These are phyloP conservation scores for Aspergillus fructus DNA, from an alignment of 2,329 filamentous ascomycete genomes.

Conservation along the genomic window DNA sequence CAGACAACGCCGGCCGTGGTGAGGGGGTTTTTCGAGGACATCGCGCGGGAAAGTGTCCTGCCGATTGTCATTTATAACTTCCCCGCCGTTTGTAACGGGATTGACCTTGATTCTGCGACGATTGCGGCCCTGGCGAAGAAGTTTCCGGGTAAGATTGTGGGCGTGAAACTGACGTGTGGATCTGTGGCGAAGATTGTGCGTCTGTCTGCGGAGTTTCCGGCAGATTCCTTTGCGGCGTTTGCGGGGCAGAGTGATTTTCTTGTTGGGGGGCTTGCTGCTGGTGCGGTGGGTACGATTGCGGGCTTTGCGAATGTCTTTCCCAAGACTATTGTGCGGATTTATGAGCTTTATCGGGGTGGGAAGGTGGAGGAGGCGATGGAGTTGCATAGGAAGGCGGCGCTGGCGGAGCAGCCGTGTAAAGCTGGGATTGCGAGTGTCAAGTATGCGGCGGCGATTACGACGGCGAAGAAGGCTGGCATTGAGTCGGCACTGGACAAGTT, in stretches of 20 bases:
- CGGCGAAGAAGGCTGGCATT: constrained; percentile 60
- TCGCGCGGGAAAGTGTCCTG: constrained; percentile 52
- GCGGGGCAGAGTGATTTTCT: constrained; percentile 74
- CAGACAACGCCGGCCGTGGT: constrained; percentile 60
- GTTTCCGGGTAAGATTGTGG: constrained; percentile 54
- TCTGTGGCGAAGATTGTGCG: constrained; percentile 62
- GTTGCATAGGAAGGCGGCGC: constrained; percentile 61
- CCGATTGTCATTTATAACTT: constrained; percentile 69
- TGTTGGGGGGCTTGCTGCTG: constrained; percentile 53
- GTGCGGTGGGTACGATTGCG: constrained; percentile 56
- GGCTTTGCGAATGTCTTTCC: constrained; percentile 61
- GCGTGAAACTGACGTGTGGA: constrained; percentile 66
- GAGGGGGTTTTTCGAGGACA: constrained; percentile 58
- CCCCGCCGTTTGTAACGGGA: constrained; percentile 65
- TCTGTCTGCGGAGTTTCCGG: constrained; percentile 52
- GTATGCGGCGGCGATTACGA: constrained; percentile 63
- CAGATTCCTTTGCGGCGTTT: constrained; percentile 63
- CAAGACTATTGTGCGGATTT: constrained; percentile 57
- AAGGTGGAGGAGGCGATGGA: constrained; percentile 58
- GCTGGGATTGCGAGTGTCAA: constrained; percentile 67
- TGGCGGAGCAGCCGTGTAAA: constrained; percentile 67
- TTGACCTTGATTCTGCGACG: constrained; percentile 66
- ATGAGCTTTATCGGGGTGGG: constrained; percentile 59
- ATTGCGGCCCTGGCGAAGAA: constrained; percentile 55
- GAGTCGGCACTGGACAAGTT: constrained; percentile 59